phyloP scores from a whole-genome alignment of 163 green algal species.

The Volvox carteri region DNA sequence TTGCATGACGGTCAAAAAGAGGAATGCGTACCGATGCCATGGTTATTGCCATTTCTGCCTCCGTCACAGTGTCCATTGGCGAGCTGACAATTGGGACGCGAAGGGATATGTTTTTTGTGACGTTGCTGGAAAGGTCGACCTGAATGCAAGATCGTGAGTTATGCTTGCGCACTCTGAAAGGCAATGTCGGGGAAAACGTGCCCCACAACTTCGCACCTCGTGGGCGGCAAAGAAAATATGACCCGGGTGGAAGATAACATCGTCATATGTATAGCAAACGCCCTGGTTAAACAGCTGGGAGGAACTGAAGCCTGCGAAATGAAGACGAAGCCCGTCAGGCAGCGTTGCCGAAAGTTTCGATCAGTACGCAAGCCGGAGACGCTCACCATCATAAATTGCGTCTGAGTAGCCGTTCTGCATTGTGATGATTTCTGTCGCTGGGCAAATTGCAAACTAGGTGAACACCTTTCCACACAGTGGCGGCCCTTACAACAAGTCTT shows the following conservation, averaged over 20 bases:
- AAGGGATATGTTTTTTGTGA: slow-evolving; percentile 93
- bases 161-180: background rate
- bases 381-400: slow-evolving; percentile 48
- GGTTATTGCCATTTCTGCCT: slow-evolving; percentile 94
- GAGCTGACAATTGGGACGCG: slow-evolving; percentile 91
- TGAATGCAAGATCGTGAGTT: slow-evolving; percentile 50
- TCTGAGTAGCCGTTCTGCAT: slow-evolving; percentile 51
- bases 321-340: background rate
- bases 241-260: slow-evolving; percentile 98
- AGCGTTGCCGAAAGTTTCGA: background rate
- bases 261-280: slow-evolving; percentile 97
- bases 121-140: slow-evolving; percentile 89
- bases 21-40: slow-evolving; percentile 87
- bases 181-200: slow-evolving; percentile 3
- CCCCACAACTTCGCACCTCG: slow-evolving; percentile 75
- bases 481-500: background rate
- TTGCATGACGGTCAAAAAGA: background rate
- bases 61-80: slow-evolving; percentile 99
- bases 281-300: slow-evolving; percentile 88
- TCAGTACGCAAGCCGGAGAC: background rate
- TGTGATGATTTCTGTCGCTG: background rate
- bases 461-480: background rate
- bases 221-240: slow-evolving; percentile 97
- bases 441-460: background rate
- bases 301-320: slow-evolving; percentile 65